phyloP scores from a whole-genome alignment of 1,284 basidiomycete species.

The Puccinia novopanici region DNA sequence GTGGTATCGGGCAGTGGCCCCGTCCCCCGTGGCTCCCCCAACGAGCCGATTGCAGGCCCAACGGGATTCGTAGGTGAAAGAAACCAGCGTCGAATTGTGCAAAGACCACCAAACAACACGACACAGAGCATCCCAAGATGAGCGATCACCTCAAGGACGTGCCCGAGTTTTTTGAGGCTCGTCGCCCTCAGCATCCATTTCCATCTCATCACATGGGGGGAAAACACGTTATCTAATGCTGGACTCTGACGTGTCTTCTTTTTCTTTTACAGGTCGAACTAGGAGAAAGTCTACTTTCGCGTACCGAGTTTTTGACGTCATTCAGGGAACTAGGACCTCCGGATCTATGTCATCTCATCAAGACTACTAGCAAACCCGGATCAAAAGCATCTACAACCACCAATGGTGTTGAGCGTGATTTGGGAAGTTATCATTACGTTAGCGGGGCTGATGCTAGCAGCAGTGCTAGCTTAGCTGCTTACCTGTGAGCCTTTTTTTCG shows the following conservation, averaged over 20 bases:
- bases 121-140: constrained; percentile 19
- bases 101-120: not conserved
- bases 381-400: constrained; percentile 80
- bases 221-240: not conserved
- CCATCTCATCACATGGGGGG: not conserved
- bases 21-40: too few species aligned
- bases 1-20: too few species aligned
- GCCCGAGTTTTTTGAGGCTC: constrained; percentile 71
- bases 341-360: constrained; percentile 93
- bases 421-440: constrained; percentile 90
- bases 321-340: constrained; percentile 97
- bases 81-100: too few species aligned
- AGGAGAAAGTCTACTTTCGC: constrained; percentile 81
- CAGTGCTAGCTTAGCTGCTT: constrained; percentile 93
- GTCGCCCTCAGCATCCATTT: constrained; percentile 50
- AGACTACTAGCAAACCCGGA: constrained; percentile 72
- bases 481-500: constrained; percentile 64
- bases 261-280: constrained; percentile 72
- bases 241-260: not conserved
- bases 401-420: constrained; percentile 62
- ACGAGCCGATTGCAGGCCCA: too few species aligned
- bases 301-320: constrained; percentile 87
- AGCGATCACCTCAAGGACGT: constrained; percentile 64
- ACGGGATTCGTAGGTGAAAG: too few species aligned
- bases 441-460: constrained; percentile 97